phyloP scores from a whole-genome alignment of 2,329 filamentous ascomycete species.

The Teratosphaeriaceae sp. region DNA sequence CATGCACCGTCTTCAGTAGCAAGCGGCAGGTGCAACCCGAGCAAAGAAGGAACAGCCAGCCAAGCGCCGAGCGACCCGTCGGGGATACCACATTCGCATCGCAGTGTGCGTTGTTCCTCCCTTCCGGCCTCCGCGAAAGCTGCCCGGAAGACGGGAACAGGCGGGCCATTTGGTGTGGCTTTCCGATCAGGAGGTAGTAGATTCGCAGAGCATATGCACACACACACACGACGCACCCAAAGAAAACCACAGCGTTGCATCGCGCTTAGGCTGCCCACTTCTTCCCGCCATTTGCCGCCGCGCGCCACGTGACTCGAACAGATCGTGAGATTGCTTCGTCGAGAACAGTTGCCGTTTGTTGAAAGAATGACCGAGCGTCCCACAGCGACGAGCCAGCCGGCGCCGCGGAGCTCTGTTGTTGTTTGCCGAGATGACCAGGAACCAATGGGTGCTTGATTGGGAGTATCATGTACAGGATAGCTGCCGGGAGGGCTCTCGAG shows the following conservation, averaged over 20 bases:
- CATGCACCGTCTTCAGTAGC: too few species aligned
- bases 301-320: conserved; percentile 10
- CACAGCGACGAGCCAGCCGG: conserved; percentile 4
- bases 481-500: conserved; percentile 1
- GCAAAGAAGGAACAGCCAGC: too few species aligned
- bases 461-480: conserved; percentile 20
- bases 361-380: not conserved
- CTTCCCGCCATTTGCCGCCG: conserved; percentile 4
- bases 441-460: conserved; percentile 1
- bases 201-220: conserved; percentile 20
- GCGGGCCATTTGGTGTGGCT: too few species aligned
- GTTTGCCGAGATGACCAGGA: not conserved
- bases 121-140: too few species aligned
- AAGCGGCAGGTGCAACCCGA: too few species aligned
- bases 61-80: too few species aligned
- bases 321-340: conserved; percentile 1
- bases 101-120: too few species aligned
- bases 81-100: too few species aligned
- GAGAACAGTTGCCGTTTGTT: not conserved
- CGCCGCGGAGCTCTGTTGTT: not conserved
- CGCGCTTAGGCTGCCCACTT: not conserved
- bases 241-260: conserved; percentile 6
- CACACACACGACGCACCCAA: conserved; percentile 14
- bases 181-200: too few species aligned
- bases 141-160: too few species aligned